These are phyloP conservation scores for Picea sitchensis DNA, from an alignment of 75 land plant species.

Conservation along the genomic window DNA sequence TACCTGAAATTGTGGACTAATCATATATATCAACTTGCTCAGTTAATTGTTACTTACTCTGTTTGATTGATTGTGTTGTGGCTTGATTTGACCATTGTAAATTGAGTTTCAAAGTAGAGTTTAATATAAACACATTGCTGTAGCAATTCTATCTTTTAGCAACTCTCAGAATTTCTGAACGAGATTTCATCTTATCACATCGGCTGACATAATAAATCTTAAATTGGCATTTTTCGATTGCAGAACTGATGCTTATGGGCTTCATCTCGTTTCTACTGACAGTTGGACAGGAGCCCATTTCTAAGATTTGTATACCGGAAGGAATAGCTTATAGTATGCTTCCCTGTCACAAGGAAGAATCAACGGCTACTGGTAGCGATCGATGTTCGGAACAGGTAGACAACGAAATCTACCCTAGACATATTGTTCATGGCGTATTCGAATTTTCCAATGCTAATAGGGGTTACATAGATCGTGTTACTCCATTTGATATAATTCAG, in stretches of 20 bases:
- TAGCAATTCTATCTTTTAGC: too few species aligned
- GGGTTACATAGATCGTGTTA: background rate
- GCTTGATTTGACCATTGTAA: too few species aligned
- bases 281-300: background rate
- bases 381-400: background rate
- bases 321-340: background rate
- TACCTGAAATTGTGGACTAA: too few species aligned
- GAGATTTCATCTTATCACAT: background rate
- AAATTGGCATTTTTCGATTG: conserved; percentile 2
- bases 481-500: background rate
- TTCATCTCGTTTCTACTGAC: conserved; percentile 55
- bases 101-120: too few species aligned
- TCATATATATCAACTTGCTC: too few species aligned
- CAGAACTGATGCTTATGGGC: conserved; percentile 87
- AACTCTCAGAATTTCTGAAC: too few species aligned
- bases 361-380: too few species aligned
- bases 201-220: background rate
- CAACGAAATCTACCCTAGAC: background rate
- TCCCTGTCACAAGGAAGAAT: background rate
- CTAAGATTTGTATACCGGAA: background rate
- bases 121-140: too few species aligned
- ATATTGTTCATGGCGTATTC: background rate
- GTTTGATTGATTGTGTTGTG: too few species aligned
- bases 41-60: too few species aligned
- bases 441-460: background rate